Evolutionary conservation across 2,329 filamentous ascomycete species (phyloP).

Genomic region (Ophiognomonia clavigignenti-juglandacearum): DNA sequence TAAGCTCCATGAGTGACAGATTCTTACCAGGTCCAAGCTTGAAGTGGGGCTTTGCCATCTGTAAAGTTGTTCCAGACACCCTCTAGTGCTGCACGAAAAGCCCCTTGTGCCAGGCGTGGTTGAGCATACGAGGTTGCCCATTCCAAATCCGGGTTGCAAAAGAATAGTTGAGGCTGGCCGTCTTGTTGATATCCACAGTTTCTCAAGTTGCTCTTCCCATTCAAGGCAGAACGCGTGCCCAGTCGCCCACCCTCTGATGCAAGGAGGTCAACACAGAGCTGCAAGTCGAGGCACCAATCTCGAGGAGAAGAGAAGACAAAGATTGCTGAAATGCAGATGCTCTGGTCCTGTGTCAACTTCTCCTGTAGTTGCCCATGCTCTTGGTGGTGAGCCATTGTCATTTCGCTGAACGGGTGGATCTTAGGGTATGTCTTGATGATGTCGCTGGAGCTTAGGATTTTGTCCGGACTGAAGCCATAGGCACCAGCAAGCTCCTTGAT

Average conservation of each 20-base stretch:
- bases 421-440: constrained; percentile 19
- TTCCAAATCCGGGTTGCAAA: constrained; percentile 65
- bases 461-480: constrained; percentile 29
- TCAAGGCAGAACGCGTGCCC: constrained; percentile 57
- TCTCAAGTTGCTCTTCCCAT: constrained; percentile 35
- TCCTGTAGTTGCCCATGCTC: constrained; percentile 33
- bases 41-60: constrained; percentile 36
- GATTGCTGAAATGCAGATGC: constrained; percentile 27
- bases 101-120: constrained; percentile 66
- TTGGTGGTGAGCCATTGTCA: constrained; percentile 27
- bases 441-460: constrained; percentile 32
- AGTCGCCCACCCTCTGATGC: constrained; percentile 47
- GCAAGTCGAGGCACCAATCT: constrained; percentile 31
- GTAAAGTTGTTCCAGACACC: constrained; percentile 55
- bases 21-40: constrained; percentile 45
- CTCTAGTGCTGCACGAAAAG: constrained; percentile 59
- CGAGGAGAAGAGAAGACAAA: constrained; percentile 29
- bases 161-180: constrained; percentile 61
- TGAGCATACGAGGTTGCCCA: constrained; percentile 65
- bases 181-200: constrained; percentile 44
- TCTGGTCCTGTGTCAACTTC: constrained; percentile 37
- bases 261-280: constrained; percentile 27
- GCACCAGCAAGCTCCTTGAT: constrained; percentile 24
- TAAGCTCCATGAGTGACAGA: not conserved
- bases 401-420: constrained; percentile 30